phyloP scores from a whole-genome alignment of 2,329 filamentous ascomycete species.

The Podosphaera fusca region DNA sequence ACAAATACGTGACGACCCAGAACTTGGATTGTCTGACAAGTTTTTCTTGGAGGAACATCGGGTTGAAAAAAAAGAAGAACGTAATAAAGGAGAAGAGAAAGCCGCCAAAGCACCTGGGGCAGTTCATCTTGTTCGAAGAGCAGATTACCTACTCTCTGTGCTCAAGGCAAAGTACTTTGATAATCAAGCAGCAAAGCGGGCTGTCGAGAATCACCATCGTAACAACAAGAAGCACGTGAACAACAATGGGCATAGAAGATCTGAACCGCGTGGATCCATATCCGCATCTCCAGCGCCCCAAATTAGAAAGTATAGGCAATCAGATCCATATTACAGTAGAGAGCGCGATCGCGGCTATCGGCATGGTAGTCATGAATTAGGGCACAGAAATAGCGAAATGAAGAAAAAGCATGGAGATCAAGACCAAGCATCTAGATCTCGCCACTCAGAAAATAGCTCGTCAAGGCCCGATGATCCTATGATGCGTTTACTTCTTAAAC shows the following conservation, averaged over 20 bases:
- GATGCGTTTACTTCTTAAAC: slow-evolving; percentile 26
- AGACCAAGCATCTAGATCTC: neutral
- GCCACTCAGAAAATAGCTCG: neutral
- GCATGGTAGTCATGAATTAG: slow-evolving; percentile 21
- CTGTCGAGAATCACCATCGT: slow-evolving; percentile 79
- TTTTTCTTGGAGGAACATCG: slow-evolving; percentile 94
- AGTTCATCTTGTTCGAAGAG: slow-evolving; percentile 81
- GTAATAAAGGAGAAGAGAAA: slow-evolving; percentile 47
- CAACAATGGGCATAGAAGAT: slow-evolving; percentile 33
- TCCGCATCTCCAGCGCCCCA: slow-evolving; percentile 50
- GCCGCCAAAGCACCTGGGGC: slow-evolving; percentile 81
- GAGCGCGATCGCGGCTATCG: slow-evolving; percentile 23
- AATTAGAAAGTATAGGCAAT: slow-evolving; percentile 19
- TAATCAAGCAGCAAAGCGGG: slow-evolving; percentile 51
- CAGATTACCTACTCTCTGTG: slow-evolving; percentile 89
- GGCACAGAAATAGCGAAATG: slow-evolving; percentile 10
- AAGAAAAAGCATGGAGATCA: slow-evolving; percentile 36
- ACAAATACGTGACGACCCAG: slow-evolving; percentile 75
- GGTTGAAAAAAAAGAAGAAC: slow-evolving; percentile 93
- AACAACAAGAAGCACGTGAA: slow-evolving; percentile 61
- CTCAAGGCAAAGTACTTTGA: slow-evolving; percentile 65
- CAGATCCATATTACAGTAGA: slow-evolving; percentile 21
- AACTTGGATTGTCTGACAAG: slow-evolving; percentile 69
- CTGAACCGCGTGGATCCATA: slow-evolving; percentile 32
- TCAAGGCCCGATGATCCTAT: slow-evolving; percentile 21